Conservation (phyloP, 2,329 filamentous ascomycete genomes). For the Arthrobotrys megalospora region DNA sequence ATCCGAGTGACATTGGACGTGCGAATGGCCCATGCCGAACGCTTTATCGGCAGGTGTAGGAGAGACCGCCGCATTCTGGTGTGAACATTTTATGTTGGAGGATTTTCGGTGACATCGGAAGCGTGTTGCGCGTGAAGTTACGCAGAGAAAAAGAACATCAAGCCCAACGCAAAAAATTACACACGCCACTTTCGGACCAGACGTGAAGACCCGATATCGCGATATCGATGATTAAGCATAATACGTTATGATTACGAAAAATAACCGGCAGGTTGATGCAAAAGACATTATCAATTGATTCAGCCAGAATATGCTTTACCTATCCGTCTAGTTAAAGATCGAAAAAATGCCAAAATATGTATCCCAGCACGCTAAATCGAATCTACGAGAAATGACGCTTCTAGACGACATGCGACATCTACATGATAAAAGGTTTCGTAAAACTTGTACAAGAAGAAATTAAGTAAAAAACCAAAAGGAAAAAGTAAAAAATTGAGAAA, state of each 20-base stretch:
- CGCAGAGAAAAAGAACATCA: constrained; percentile 27
- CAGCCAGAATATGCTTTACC: constrained; percentile 8
- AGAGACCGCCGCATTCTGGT: constrained; percentile 54
- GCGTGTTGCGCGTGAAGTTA: constrained; percentile 35
- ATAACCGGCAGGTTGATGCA: constrained; percentile 9
- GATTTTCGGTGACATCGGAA: background rate
- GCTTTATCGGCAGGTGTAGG: constrained; percentile 56
- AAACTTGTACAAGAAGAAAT: constrained; percentile 27
- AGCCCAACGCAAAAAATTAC: constrained; percentile 58
- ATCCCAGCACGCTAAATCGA: constrained; percentile 55
- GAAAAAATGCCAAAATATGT: constrained; percentile 35
- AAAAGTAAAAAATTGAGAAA: constrained; percentile 2
- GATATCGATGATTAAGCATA: constrained; percentile 3
- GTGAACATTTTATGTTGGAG: constrained; percentile 40
- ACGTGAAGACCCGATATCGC: constrained; percentile 9
- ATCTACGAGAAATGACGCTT: constrained; percentile 31
- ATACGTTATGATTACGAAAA: constrained; percentile 9
- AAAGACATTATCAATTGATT: constrained; percentile 41
- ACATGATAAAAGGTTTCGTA: constrained; percentile 21
- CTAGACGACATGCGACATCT: constrained; percentile 21
- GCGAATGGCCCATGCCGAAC: constrained; percentile 44
- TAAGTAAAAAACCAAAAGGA: background rate
- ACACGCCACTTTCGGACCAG: constrained; percentile 23
- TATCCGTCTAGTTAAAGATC: constrained; percentile 34
- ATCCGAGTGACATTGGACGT: constrained; percentile 29